Base-by-base conservation (phyloP, 2,329 filamentous ascomycete species). In the Myriosclerotinia curreyana region DNA sequence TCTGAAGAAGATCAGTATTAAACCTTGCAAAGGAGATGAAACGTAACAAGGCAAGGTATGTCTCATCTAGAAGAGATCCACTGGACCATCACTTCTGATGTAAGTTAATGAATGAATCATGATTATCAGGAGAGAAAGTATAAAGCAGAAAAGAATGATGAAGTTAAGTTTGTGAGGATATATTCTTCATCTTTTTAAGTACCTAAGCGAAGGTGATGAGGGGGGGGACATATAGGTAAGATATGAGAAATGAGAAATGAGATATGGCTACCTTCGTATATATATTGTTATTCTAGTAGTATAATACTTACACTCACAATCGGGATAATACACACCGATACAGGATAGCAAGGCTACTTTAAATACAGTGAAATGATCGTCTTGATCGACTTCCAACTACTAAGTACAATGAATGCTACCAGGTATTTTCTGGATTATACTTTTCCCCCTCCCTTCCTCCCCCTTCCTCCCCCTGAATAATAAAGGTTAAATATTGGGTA, bases 1-100 rank as follows among this genome's bases (percentile, higher is more conserved):
- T 55, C 36, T 44, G 9, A 31, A n/a, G 53, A 44, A 44, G 53
- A 56, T 56, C 53, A 20, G 40, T 14, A 17, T n/a, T 44, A 1
- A n/a, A 42, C 38, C 53, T n/a, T 42, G 38, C 17, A 20, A 2
- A 55, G 53, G 53, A 56, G 38, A 56, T 56, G 53, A 44, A 56
- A 56, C 38, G 25, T 22, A 55, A 56, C 5, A 17, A 55, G 52
- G 36, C 1, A 42, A 20, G 38, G 36, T 42, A n/a, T 55, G 36
- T 54, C 52, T 40, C n/a, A 42, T 22, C 22, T 55, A n/a, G 31
- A 28, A 20, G 25, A 28, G 52, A 40, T 54, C 52, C 52, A 54
- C 52, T 20, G 14, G n/a, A 42, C 17, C 15, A 5, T 40, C 22
- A 40, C 8, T 12, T 11, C n/a, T 38, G 50, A 28, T 28, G 14